These are phyloP conservation scores for Dacryopinax primogenitus DNA, from an alignment of 768 basidiomycete genomes.

Conservation along the genomic window DNA sequence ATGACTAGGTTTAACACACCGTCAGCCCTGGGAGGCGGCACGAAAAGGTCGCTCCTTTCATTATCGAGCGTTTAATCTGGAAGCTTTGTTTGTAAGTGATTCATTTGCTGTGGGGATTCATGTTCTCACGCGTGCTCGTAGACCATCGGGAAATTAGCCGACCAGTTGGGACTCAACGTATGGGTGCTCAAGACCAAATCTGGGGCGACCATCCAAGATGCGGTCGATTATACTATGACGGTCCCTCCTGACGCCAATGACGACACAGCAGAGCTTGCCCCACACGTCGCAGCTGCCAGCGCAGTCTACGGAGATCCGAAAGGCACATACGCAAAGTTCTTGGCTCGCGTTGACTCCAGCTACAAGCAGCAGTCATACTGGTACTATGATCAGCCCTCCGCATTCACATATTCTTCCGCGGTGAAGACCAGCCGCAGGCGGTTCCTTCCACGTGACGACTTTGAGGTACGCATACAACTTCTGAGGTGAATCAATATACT, in stretches of 20 bases:
- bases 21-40: slow-evolving; percentile 46
- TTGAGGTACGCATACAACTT: neutral
- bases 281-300: slow-evolving; percentile 45
- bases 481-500: neutral
- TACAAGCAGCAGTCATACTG: slow-evolving; percentile 35
- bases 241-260: slow-evolving; percentile 34
- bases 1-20: neutral
- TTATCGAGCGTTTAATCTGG: slow-evolving; percentile 54
- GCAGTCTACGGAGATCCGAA: slow-evolving; percentile 48
- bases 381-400: slow-evolving; percentile 36
- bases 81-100: slow-evolving; percentile 43
- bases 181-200: slow-evolving; percentile 38
- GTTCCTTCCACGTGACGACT: neutral
- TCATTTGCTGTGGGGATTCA: neutral
- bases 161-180: slow-evolving; percentile 37
- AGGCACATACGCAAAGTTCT: slow-evolving; percentile 40
- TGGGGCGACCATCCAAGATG: slow-evolving; percentile 43
- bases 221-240: slow-evolving; percentile 43
- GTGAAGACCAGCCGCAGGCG: slow-evolving; percentile 9
- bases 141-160: slow-evolving; percentile 44
- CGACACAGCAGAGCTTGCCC: slow-evolving; percentile 39
- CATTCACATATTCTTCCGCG: slow-evolving; percentile 12
- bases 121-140: slow-evolving; percentile 16
- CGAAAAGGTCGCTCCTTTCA: slow-evolving; percentile 49
- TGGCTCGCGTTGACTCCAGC: slow-evolving; percentile 20